These are phyloP conservation scores for Begonia fuchsioides DNA, from an alignment of 306 rosid species.

Conservation along the genomic window DNA sequence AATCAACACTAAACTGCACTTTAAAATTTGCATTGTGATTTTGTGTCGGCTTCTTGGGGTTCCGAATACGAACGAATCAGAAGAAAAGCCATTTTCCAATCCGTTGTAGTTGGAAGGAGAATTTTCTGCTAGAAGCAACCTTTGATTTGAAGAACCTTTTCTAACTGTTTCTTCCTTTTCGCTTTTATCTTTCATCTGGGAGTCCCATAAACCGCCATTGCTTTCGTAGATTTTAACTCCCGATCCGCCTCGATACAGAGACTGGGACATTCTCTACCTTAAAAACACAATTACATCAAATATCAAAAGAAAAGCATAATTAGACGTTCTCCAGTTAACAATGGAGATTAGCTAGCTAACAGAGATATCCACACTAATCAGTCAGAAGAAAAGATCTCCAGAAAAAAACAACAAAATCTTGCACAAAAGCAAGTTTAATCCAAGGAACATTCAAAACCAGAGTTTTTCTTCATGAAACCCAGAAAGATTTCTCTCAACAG, in stretches of 20 bases:
- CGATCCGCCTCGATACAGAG: conserved; percentile 68
- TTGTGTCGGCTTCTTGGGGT: conserved; percentile 60
- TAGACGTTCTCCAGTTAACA: too few species aligned
- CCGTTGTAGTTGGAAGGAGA: conserved; percentile 46
- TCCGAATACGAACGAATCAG: conserved; percentile 50
- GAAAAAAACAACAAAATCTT: too few species aligned
- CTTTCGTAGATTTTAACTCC: conserved; percentile 57
- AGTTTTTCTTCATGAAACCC: too few species aligned
- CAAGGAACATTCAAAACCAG: too few species aligned
- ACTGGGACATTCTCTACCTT: conserved; percentile 62
- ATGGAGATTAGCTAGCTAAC: too few species aligned
- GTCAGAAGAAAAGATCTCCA: too few species aligned
- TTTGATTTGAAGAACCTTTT: conserved; percentile 43
- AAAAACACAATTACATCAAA: neutral
- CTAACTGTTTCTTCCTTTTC: conserved; percentile 71
- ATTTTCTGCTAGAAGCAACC: conserved; percentile 40
- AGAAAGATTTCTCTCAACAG: too few species aligned
- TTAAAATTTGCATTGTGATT: conserved; percentile 45
- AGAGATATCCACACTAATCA: too few species aligned
- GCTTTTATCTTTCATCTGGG: conserved; percentile 73
- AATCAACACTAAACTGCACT: conserved; percentile 58
- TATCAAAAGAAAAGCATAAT: too few species aligned
- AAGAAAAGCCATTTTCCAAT: conserved; percentile 53
- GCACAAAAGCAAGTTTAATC: too few species aligned
- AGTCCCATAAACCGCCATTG: conserved; percentile 39